Conservation (phyloP, 1,284 basidiomycete genomes). For the Thelephora terrestris region DNA sequence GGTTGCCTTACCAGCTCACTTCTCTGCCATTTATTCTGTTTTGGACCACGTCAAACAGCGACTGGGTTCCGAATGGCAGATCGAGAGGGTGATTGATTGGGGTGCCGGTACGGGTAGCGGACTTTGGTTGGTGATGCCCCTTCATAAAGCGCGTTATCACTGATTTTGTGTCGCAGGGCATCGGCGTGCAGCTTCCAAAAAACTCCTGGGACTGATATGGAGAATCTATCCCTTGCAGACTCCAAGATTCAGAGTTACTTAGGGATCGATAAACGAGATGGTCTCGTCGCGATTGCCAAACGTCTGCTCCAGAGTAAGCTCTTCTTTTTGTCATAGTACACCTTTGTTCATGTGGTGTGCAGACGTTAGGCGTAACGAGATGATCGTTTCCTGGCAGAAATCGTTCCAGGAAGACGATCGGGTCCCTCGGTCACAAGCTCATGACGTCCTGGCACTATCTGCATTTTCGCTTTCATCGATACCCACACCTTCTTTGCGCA, state of each 20-base stretch:
- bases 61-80: constrained; percentile 46
- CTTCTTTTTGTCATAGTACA: neutral
- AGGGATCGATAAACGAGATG: constrained; percentile 64
- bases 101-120: constrained; percentile 66
- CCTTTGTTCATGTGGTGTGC: constrained; percentile 1
- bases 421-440: constrained; percentile 27
- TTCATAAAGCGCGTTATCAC: neutral
- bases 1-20: constrained; percentile 67
- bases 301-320: constrained; percentile 45
- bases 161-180: constrained; percentile 35
- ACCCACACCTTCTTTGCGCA: constrained; percentile 50
- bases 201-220: constrained; percentile 13
- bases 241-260: constrained; percentile 50
- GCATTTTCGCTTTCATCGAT: constrained; percentile 80
- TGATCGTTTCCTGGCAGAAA: constrained; percentile 46
- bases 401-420: constrained; percentile 39
- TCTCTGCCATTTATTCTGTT: constrained; percentile 59
- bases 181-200: constrained; percentile 51
- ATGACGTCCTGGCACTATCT: constrained; percentile 65
- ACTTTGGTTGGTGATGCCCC: constrained; percentile 44
- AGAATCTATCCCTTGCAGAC: constrained; percentile 31
- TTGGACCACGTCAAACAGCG: constrained; percentile 53
- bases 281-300: constrained; percentile 54
- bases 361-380: constrained; percentile 38
- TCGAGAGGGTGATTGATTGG: constrained; percentile 63